Evolutionary conservation across 768 basidiomycete species (phyloP).

Genomic region (Lepiota venenata): DNA sequence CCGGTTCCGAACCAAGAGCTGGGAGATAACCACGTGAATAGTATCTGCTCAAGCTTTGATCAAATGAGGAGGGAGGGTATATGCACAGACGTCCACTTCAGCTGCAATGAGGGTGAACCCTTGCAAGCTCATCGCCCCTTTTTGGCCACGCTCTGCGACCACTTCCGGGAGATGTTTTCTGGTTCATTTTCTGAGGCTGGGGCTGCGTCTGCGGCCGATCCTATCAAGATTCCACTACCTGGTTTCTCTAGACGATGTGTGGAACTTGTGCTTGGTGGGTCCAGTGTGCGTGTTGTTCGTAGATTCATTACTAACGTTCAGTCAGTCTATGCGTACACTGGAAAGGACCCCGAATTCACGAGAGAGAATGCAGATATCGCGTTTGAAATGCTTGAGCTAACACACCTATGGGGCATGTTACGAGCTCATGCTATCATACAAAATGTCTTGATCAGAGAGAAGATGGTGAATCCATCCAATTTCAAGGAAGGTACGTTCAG

Average conservation of each 20-base stretch:
- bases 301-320: background rate
- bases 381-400: conserved; percentile 2
- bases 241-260: conserved; percentile 1
- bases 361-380: background rate
- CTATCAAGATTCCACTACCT: background rate
- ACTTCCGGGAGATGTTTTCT: conserved; percentile 29
- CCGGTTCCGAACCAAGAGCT: conserved; percentile 9
- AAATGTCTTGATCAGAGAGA: background rate
- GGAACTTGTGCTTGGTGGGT: conserved; percentile 6
- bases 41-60: conserved; percentile 27
- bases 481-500: background rate
- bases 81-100: conserved; percentile 31
- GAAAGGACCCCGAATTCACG: background rate
- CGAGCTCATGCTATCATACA: conserved; percentile 1
- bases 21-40: conserved; percentile 11
- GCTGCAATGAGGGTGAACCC: conserved; percentile 23
- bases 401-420: background rate
- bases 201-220: background rate
- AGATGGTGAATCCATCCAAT: conserved; percentile 7
- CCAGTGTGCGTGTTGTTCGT: background rate
- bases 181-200: conserved; percentile 19
- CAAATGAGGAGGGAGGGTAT: conserved; percentile 26
- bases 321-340: conserved; percentile 6
- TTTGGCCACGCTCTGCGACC: conserved; percentile 30
- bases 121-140: conserved; percentile 34